These are phyloP conservation scores for Teunomyces atbi DNA, from an alignment of 805 yeast genomes.

Conservation along the genomic window DNA sequence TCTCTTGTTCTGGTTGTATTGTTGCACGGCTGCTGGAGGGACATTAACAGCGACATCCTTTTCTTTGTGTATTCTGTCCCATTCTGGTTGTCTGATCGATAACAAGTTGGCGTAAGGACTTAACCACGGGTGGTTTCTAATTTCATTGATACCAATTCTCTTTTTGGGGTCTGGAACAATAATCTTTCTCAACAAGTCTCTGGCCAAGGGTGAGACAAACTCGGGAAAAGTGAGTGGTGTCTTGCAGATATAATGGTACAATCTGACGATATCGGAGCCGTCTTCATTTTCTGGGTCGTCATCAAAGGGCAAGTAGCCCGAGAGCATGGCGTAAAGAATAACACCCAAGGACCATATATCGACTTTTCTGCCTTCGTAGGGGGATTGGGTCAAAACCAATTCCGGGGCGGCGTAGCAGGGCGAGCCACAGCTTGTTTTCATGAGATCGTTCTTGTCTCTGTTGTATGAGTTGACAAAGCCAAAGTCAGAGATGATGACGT, in stretches of 20 bases:
- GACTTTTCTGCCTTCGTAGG: conserved; percentile 89
- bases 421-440: conserved; percentile 95
- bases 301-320: conserved; percentile 96
- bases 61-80: conserved; percentile 64
- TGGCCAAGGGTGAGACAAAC: conserved; percentile 82
- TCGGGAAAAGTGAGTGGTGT: conserved; percentile 96
- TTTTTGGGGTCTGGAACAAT: conserved; percentile 80
- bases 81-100: conserved; percentile 81
- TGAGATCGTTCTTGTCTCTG: conserved; percentile 59
- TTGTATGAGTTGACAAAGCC: conserved; percentile 91
- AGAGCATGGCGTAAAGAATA: conserved; percentile 91
- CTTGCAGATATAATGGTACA: conserved; percentile 87
- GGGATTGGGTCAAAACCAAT: conserved; percentile 78
- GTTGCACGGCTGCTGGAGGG: conserved; percentile 7
- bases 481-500: conserved; percentile 84
- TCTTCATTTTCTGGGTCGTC: conserved; percentile 97
- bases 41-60: conserved; percentile 12
- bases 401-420: conserved; percentile 99
- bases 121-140: conserved; percentile 85
- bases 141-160: conserved; percentile 66
- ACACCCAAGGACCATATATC: conserved; percentile 98
- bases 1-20: conserved; percentile 35
- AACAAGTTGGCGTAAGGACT: conserved; percentile 79
- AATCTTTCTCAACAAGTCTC: conserved; percentile 84
- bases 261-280: conserved; percentile 86